Evolutionary conservation across 1,284 basidiomycete species (phyloP), one percentile per base, ranked within the genome.

Genomic region (Tilletia horrida): DNA sequence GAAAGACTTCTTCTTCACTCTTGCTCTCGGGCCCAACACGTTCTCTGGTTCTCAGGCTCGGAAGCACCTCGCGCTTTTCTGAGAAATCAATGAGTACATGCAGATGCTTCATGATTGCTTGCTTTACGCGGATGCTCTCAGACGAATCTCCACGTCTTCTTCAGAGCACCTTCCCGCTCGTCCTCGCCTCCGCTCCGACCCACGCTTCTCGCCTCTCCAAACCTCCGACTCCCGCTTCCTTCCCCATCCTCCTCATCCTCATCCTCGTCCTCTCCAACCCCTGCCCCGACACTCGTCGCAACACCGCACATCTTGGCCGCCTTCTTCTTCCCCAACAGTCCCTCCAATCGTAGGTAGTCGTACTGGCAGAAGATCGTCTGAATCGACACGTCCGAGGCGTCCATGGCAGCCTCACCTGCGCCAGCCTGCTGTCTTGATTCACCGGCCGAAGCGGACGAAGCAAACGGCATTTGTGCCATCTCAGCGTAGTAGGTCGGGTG

Each of bases 401-500:
- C 76, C 21, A 55, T 7, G 6, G 21, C 50, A 8, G 21, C 21
- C 55, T 59, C 55, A 6, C 3, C 45, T 16, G 27, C 55, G 13
- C 18, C 55, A 18, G 16, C 55, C 55, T 14, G 25, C 2, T 16
- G 18, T 40, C 27, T 29, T 29, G 27, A n/a, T 11, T 48, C 45
- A 3, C 23, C 14, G 6, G 14, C 27, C 3, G 18, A 13, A 25
- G 18, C 16, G 7, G 27, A 29, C 18, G 27, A 14, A 6, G 55
- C 83, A 85, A 97, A 97, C 0, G 95, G 89, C 81, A 90, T 90
- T 43, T 89, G 88, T 42, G 97, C 83, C 70, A 93, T 85, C 81
- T 98, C 96, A 0, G 91, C 87, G 83, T 94, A 97, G 83, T 92
- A 98, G 71, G 90, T 87, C 0, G 92, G 86, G 81, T 97, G 92